phyloP scores from a whole-genome alignment of 2,329 filamentous ascomycete species.

The Stagonosporopsis tanaceti region DNA sequence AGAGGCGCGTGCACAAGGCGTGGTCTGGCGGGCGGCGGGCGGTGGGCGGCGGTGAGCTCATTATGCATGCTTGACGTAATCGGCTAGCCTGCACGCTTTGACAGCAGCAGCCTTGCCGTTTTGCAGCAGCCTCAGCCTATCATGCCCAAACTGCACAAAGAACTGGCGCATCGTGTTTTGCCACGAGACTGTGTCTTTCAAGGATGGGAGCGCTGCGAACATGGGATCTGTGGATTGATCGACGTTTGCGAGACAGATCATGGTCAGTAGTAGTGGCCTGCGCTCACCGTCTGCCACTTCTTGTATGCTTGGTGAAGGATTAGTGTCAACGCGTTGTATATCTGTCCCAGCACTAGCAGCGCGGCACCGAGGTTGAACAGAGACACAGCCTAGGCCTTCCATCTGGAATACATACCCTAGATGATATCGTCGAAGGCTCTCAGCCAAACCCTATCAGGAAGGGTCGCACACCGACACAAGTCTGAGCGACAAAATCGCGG shows the following conservation, averaged over 20 bases:
- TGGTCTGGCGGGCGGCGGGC: neutral
- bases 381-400: neutral
- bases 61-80: constrained; percentile 13
- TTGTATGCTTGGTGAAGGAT: neutral
- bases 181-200: neutral
- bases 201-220: neutral
- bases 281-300: neutral
- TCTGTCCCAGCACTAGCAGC: neutral
- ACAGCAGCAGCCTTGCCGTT: neutral
- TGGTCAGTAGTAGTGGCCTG: neutral
- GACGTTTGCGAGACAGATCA: neutral
- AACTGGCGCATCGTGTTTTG: constrained; percentile 1
- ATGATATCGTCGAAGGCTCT: neutral
- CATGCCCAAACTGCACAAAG: neutral
- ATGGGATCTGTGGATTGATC: neutral
- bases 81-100: constrained; percentile 7
- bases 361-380: neutral
- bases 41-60: constrained; percentile 17
- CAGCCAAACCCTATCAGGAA: neutral
- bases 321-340: neutral
- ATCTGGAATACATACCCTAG: neutral
- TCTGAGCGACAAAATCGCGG: no score
- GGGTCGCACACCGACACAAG: neutral
- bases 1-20: constrained; percentile 10
- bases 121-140: constrained; percentile 13